Conservation (phyloP, 495 filamentous ascomycete species). For the Aspergillus mulundensis region DNA sequence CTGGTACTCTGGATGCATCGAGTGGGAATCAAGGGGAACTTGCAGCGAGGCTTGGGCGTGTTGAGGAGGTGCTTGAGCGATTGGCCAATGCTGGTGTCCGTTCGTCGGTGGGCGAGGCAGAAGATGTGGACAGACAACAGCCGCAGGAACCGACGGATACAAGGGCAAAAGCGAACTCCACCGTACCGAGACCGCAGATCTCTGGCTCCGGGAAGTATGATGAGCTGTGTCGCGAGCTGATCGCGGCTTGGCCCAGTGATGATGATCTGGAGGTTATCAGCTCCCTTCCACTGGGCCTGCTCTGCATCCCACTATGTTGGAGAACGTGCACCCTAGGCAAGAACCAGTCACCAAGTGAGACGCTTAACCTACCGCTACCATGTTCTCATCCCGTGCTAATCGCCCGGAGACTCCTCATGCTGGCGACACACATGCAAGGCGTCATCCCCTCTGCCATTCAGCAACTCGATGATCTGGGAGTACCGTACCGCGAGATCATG, state of each 20-base stretch:
- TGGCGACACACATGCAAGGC: slow-evolving; percentile 40
- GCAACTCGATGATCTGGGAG: neutral
- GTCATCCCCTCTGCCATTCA: slow-evolving; percentile 22
- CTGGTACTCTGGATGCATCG: slow-evolving; percentile 12
- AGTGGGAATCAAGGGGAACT: slow-evolving; percentile 11
- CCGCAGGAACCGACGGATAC: too few relatives aligned
- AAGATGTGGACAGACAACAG: too few relatives aligned
- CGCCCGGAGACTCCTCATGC: slow-evolving; percentile 42
- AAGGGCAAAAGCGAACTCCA: neutral
- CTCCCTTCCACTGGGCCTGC: slow-evolving; percentile 19
- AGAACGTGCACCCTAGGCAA: slow-evolving; percentile 17
- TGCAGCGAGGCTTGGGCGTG: slow-evolving; percentile 23
- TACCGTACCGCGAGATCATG: slow-evolving; percentile 26
- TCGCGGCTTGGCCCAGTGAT: slow-evolving; percentile 36
- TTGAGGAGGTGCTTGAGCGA: slow-evolving; percentile 29
- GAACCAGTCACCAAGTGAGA: slow-evolving; percentile 20
- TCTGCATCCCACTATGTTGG: slow-evolving; percentile 24
- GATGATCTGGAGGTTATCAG: slow-evolving; percentile 32
- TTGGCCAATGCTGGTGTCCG: slow-evolving; percentile 4
- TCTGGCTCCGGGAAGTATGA: slow-evolving; percentile 15
- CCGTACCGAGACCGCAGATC: neutral
- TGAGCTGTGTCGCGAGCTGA: slow-evolving; percentile 21
- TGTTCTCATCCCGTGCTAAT: slow-evolving; percentile 42
- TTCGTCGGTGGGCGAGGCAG: too few relatives aligned
- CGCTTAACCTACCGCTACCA: slow-evolving; percentile 32